Evolutionary conservation across 441 rosid genomes (phyloP).

Genomic region (Rhodomyrtus psidioides): DNA sequence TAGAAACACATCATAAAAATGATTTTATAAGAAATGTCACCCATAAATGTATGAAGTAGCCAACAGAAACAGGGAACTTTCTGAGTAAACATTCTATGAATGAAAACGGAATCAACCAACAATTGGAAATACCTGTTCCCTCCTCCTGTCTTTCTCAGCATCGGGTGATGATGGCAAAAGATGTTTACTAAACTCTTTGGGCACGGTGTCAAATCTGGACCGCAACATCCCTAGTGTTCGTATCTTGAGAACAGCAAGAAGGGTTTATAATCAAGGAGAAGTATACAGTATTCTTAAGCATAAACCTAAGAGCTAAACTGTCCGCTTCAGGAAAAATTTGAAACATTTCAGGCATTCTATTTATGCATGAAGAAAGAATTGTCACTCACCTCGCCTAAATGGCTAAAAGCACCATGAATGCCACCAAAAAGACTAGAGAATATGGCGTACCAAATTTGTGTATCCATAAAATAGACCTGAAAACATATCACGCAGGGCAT

Average conservation of each 20-base stretch:
- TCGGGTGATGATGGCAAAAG: conserved; percentile 53
- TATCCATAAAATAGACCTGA: conserved; percentile 92
- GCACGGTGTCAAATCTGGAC: conserved; percentile 74
- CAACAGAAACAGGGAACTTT: background rate
- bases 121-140: conserved; percentile 23
- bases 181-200: conserved; percentile 44
- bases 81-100: background rate
- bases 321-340: background rate
- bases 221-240: conserved; percentile 94
- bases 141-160: conserved; percentile 13
- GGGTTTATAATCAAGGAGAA: background rate
- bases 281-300: background rate
- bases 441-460: conserved; percentile 98
- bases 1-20: background rate
- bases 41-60: background rate
- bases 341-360: background rate
- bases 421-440: conserved; percentile 94
- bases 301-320: background rate
- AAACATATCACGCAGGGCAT: conserved; percentile 11
- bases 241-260: conserved; percentile 37
- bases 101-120: background rate
- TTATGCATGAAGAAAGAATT: background rate
- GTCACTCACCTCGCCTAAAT: conserved; percentile 86
- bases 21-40: background rate
- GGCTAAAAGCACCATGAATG: conserved; percentile 93